Evolutionary conservation across 1,284 basidiomycete species (phyloP), one percentile per base, ranked within the genome.

Genomic region (Rhodotorula sp.): DNA sequence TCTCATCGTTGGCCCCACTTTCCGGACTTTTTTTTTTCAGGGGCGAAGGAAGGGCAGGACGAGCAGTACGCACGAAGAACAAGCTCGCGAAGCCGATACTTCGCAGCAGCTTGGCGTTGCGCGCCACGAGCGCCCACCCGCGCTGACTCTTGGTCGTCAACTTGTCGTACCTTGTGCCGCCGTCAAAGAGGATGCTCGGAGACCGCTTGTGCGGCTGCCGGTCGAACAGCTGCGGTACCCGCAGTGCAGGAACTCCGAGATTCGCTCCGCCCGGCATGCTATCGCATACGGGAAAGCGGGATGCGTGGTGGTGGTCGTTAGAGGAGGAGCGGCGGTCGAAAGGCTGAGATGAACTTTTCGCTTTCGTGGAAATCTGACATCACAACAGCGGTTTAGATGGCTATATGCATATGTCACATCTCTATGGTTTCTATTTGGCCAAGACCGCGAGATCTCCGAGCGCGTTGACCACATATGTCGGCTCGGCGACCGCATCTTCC

Each of bases 381-480:
- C 29, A 29, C 3, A 34, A 20, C 4, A 46, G 29, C 34, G 51
- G 47, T n/a, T 39, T 3, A 15, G 3, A 29, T 12, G 26, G 46
- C 18, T 56, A 43, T 43, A 34, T 14, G n/a, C 20, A 4, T 31
- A 43, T 61, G 46, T 64, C 59, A 43, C 52, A 29, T 31, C 23
- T 31, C 31, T 21, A 21, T 43, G 12, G 39, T 43, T 43, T 64
- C 51, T 60, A 58, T 49, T 48, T 46, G 6, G 57, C 73, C 21
- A 75, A 47, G 0, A 61, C 49, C 0, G 60, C 8, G 3, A 76
- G 49, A 43, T 73, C 72, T 15, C 74, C 74, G n/a, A 76, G 59
- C 23, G 70, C 64, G 0, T 74, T 43, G 16, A 68, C 51, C 16
- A 76, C 72, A 52, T 64, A 76, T 15, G 72, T 76, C 18, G 74